These are phyloP conservation scores for Collybia nuda DNA, from an alignment of 768 basidiomycete genomes.

Conservation along the genomic window DNA sequence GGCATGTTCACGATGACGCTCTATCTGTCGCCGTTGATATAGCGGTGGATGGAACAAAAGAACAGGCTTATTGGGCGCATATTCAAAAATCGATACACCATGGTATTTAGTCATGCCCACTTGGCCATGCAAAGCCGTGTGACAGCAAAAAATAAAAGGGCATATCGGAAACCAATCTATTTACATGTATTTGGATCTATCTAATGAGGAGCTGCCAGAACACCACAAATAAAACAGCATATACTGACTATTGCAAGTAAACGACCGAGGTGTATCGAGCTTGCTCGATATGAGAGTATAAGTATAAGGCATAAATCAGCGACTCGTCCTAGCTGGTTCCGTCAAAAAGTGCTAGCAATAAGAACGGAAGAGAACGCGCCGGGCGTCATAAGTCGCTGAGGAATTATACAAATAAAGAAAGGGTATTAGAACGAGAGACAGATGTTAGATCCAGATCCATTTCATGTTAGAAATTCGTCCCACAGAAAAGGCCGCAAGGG, in stretches of 20 bases:
- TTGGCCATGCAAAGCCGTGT: too few relatives aligned
- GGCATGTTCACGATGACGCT: conserved; percentile 7
- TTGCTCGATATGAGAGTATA: conserved; percentile 21
- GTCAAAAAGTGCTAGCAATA: conserved; percentile 13
- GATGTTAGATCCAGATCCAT: conserved; percentile 48
- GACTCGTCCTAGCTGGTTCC: conserved; percentile 13
- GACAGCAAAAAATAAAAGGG: too few relatives aligned
- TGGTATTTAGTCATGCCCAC: neutral
- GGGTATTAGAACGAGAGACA: conserved; percentile 3
- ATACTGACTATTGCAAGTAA: conserved; percentile 36
- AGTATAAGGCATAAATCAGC: conserved; percentile 9
- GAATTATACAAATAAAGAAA: conserved; percentile 10
- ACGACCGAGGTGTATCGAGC: conserved; percentile 22
- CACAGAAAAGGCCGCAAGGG: conserved; percentile 37
- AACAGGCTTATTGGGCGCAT: conserved; percentile 38
- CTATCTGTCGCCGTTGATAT: conserved; percentile 27
- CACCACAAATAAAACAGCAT: conserved; percentile 15
- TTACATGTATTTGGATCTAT: too few relatives aligned
- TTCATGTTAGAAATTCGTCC: conserved; percentile 52
- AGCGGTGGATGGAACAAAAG: conserved; percentile 35
- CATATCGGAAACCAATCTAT: too few relatives aligned
- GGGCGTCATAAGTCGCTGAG: conserved; percentile 23
- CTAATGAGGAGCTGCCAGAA: conserved; percentile 2
- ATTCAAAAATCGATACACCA: conserved; percentile 15
- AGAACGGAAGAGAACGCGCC: conserved; percentile 23